A percentile compares a stretch with the other conserved stretches of the same genome.
Conservation (phyloP, 768 basidiomycete species). For the Boletus rex-veris region DNA sequence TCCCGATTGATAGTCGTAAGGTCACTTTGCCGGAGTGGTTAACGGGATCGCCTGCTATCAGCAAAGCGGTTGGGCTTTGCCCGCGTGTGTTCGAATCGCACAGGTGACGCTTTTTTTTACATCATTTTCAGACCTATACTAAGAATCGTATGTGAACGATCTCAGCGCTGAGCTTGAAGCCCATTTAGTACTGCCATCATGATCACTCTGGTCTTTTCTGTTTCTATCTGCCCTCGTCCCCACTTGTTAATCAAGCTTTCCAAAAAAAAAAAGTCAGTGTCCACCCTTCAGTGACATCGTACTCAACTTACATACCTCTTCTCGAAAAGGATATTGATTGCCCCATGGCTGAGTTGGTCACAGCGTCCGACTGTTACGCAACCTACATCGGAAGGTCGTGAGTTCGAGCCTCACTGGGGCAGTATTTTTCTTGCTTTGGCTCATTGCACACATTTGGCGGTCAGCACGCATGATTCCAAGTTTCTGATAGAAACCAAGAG, state of each 20-base stretch:
- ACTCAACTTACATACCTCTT: not conserved
- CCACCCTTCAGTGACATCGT: no score
- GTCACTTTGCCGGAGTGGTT: slow-evolving; percentile 97
- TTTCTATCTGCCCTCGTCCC: no score
- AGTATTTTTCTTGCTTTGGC: slow-evolving; percentile 20
- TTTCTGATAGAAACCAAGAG: not conserved
- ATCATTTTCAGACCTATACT: no score
- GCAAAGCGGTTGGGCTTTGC: slow-evolving; percentile 57
- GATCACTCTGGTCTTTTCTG: no score
- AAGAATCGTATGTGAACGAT: no score
- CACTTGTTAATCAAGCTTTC: not conserved
- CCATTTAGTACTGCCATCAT: no score
- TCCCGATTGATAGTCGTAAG: not conserved
- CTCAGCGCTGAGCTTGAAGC: no score
- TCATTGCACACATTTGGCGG: no score
- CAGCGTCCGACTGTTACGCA: slow-evolving; percentile 70
- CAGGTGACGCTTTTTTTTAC: slow-evolving; percentile 51
- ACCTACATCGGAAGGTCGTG: slow-evolving; percentile 57
- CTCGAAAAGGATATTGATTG: slow-evolving; percentile 23
- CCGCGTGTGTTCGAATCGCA: slow-evolving; percentile 62
- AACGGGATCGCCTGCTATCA: slow-evolving; percentile 78
- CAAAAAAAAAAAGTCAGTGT: no score
- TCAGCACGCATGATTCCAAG: no score
- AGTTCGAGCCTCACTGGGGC: slow-evolving; percentile 69
- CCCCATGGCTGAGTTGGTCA: slow-evolving; percentile 78